phyloP scores from a whole-genome alignment of 2,329 filamentous ascomycete genomes.

The Chaetomiaceae sp. region DNA sequence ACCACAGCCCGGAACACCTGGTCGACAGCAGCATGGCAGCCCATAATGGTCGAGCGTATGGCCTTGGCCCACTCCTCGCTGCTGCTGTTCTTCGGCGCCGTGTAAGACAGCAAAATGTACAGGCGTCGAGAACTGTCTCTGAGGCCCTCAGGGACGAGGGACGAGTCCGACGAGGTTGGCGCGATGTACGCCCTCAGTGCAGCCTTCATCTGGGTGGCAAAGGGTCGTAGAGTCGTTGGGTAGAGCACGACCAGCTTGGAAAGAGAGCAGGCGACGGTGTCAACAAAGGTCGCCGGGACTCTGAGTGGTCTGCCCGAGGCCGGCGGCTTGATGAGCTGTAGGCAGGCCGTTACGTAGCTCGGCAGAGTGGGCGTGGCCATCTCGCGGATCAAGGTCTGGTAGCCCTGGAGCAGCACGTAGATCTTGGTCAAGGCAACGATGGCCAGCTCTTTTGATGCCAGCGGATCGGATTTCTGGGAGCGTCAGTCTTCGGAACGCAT shows the following conservation, averaged over 20 bases:
- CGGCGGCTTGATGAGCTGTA: slow-evolving; percentile 55
- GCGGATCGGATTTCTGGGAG: slow-evolving; percentile 66
- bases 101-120: slow-evolving; percentile 67
- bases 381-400: slow-evolving; percentile 77
- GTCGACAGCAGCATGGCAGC: slow-evolving; percentile 66
- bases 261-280: slow-evolving; percentile 66
- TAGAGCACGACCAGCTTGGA: slow-evolving; percentile 69
- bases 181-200: slow-evolving; percentile 56
- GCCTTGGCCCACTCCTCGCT: slow-evolving; percentile 72
- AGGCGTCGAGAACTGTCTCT: slow-evolving; percentile 56
- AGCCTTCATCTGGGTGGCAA: slow-evolving; percentile 59
- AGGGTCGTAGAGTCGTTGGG: slow-evolving; percentile 75
- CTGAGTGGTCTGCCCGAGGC: slow-evolving; percentile 34
- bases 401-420: slow-evolving; percentile 74
- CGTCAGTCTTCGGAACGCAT: slow-evolving; percentile 18
- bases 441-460: slow-evolving; percentile 67
- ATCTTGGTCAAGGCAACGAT: slow-evolving; percentile 76
- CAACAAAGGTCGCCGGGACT: slow-evolving; percentile 47
- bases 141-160: slow-evolving; percentile 46
- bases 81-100: slow-evolving; percentile 71
- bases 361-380: slow-evolving; percentile 79
- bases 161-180: slow-evolving; percentile 51
- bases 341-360: slow-evolving; percentile 64
- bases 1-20: slow-evolving; percentile 70
- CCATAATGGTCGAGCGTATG: slow-evolving; percentile 54